Evolutionary conservation across 805 yeast genomes (phyloP), one percentile per base, ranked within the genome.

Genomic region (Nakazawaea pomicola): DNA sequence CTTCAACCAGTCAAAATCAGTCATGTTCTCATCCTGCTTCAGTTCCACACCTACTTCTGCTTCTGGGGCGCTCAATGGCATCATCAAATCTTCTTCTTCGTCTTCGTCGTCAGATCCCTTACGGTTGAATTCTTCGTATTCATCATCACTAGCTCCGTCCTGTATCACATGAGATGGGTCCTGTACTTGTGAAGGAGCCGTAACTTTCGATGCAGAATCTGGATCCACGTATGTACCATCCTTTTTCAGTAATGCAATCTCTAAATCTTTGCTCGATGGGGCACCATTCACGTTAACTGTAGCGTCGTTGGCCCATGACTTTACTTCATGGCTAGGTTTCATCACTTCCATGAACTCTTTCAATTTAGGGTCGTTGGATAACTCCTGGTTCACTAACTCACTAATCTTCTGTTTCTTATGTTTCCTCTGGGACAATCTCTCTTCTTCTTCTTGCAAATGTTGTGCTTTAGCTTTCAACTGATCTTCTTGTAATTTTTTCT

Each of bases 1-100:
- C 53, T 80, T 78, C 46, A 90, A 71, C 98, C 98, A 90, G 43
- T 90, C 96, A 39, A 85, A 61, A 64, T 90, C 96, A 11, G 89
- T 72, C 11, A 84, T 70, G 11, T 52, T 62, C 43, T 72, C 76
- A 46, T n/a, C n/a, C n/a, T n/a, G n/a, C n/a, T n/a, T n/a, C n/a
- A n/a, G n/a, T n/a, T n/a, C n/a, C n/a, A 50, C 49, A 43, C 38
- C 31, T 40, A 32, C 33, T n/a, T 35, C 38, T 12, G 29, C 35
- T 11, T 41, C 30, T 10, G 32, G 6, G 2, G 41, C 46, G 33
- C 12, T 46, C 49, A 44, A 57, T 38, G 47, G 56, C 59, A 50
- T 58, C 54, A 78, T 68, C 76, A 74, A 70, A 46, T 68, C 70
- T 41, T 74, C 80, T 8, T 70, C 76, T 16, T 66, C 75, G 2